Percentiles rank a stretch among this genome's conserved stretches.
phyloP scores from a whole-genome alignment of 352 stramenopile species.

The Phytophthora vignae region DNA sequence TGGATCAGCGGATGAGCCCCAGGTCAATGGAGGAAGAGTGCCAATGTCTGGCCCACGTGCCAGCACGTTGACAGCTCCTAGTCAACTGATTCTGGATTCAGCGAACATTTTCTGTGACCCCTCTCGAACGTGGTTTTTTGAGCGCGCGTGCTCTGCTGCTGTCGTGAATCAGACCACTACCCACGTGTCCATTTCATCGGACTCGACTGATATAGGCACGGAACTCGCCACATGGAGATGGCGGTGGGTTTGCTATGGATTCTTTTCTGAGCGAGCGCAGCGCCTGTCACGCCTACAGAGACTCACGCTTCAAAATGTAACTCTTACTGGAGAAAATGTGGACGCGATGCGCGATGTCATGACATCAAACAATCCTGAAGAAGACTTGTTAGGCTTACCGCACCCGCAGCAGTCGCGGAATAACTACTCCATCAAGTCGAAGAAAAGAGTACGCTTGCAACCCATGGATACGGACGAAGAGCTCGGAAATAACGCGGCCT shows the following conservation, averaged over 20 bases:
- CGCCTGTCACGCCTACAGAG: not conserved
- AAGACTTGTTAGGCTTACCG: not conserved
- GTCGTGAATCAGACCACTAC: not conserved
- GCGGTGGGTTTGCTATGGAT: not conserved
- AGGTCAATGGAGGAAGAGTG: not conserved
- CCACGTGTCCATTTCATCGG: not conserved
- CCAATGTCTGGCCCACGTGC: slow-evolving; percentile 1
- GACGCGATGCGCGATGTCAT: not conserved
- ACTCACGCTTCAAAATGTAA: not conserved
- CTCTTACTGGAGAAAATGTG: not conserved
- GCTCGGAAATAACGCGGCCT: slow-evolving; percentile 2
- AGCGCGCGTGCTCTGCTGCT: not conserved
- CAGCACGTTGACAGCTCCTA: not conserved
- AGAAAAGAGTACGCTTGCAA: not conserved
- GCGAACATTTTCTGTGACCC: not conserved
- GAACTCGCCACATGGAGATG: not conserved
- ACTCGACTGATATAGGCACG: not conserved
- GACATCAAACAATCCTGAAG: not conserved
- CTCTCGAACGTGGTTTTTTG: not conserved
- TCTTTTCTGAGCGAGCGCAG: not conserved
- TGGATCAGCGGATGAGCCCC: not conserved
- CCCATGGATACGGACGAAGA: slow-evolving; percentile 2
- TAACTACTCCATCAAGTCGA: not conserved
- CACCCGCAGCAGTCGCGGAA: not conserved
- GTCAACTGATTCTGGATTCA: not conserved